Evolutionary conservation across 176 grass and related monocot genomes (phyloP), one percentile per base, ranked within the genome.

Genomic region (Paspalum notatum): DNA sequence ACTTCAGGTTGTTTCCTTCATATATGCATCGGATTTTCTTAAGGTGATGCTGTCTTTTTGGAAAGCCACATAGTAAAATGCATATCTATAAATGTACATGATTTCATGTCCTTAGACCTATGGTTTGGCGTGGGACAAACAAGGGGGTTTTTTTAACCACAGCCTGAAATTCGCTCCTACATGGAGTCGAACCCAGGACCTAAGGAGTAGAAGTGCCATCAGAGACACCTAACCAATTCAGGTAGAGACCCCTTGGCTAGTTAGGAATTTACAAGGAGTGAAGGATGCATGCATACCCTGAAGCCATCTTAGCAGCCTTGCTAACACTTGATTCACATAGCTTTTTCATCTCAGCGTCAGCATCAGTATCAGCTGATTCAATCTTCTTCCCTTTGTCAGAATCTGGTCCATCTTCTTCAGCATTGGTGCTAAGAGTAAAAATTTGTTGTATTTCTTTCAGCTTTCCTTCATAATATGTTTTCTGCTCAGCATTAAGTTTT

Each of bases 251-350:
- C n/a, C n/a, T n/a, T n/a, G n/a, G n/a, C n/a, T 56, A 47, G 13
- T 53, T 55, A 66, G 75, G 16, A 77, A 79, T 72, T 43, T 59
- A 54, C 11, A 55, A 42, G 44, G 32, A 70, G 26, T 69, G 68
- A 52, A 80, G 2, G 47, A 82, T 39, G 49, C 41, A 83, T 68
- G 40, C 75, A 68, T 89, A 92, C 96, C 96, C 96, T 70, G 96
- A 79, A 86, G 96, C 92, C 89, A 99, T 93, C 87, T 91, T 92
- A 72, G 96, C 96, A 91, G 92, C 96, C 87, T 93, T 95, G 72
- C 82, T 95, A 59, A 99, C 89, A 88, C 96, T 99, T 18, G 92
- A 89, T 50, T 95, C 90, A 16, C 86, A 82, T 57, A 99, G 79
- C 54, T 88, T 93, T 82, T 87, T 99, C 89, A 99, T 91, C 80